Evolutionary conservation across 108 stramenopile species (phyloP).

Genomic region (Nannochloropsis oceanica): DNA sequence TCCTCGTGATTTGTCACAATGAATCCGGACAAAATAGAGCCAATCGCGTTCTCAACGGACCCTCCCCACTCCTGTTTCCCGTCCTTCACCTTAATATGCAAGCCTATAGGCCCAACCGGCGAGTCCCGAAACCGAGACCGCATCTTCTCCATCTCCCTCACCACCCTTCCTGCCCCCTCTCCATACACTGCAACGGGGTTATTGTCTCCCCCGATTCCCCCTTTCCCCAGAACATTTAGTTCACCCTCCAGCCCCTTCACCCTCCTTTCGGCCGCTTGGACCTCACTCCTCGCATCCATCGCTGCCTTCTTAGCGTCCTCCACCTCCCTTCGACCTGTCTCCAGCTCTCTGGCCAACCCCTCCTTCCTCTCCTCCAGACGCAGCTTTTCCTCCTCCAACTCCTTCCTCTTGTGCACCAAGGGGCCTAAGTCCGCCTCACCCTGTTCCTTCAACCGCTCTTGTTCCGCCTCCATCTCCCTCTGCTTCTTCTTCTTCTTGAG

Average conservation of each 20-base stretch:
- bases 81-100: constrained; percentile 8
- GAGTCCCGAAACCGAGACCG: neutral
- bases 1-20: constrained; percentile 5
- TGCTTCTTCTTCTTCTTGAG: neutral
- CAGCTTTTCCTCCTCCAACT: neutral
- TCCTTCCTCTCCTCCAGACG: neutral
- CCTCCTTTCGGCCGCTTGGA: neutral
- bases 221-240: neutral
- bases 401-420: neutral
- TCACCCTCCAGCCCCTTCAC: neutral
- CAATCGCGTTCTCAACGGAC: neutral
- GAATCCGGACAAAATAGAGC: neutral
- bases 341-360: neutral
- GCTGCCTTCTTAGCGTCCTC: neutral
- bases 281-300: neutral
- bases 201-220: neutral
- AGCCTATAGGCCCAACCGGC: constrained; percentile 15
- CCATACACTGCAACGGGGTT: neutral
- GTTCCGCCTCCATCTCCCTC: neutral
- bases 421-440: neutral
- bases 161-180: neutral
- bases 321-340: neutral
- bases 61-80: neutral
- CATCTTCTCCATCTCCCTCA: neutral
- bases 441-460: neutral